Percentiles rank a stretch among this genome's conserved stretches.
Evolutionary conservation across 2,329 filamentous ascomycete species (phyloP).

Genomic region (Tothia fuscella): DNA sequence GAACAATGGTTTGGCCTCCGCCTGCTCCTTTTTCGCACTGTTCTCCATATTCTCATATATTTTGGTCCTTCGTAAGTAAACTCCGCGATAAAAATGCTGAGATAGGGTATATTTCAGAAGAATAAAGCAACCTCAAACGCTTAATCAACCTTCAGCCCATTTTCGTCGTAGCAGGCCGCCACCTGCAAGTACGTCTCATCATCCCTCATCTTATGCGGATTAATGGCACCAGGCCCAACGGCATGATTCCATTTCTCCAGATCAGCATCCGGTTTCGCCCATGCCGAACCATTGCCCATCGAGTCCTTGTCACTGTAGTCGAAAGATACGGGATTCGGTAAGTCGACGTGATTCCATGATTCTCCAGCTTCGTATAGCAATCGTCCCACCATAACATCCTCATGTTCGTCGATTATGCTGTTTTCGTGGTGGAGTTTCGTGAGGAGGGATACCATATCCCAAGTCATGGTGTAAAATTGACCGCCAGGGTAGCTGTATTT

Average conservation of each 20-base stretch:
- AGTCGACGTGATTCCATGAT: background rate
- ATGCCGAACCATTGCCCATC: background rate
- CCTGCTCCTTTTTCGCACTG: too few relatives aligned
- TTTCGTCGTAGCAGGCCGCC: constrained; percentile 5
- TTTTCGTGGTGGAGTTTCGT: constrained; percentile 16
- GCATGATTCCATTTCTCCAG: constrained; percentile 3
- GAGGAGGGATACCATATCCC: constrained; percentile 23
- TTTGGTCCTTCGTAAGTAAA: too few relatives aligned
- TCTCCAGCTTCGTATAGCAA: constrained; percentile 6
- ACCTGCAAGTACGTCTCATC: constrained; percentile 7
- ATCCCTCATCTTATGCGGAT: constrained; percentile 10
- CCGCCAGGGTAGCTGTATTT: constrained; percentile 20
- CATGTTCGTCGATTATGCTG: constrained; percentile 2
- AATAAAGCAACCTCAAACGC: too few relatives aligned
- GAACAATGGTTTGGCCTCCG: too few relatives aligned
- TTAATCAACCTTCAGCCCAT: too few relatives aligned
- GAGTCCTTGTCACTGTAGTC: constrained; percentile 3
- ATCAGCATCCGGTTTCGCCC: background rate
- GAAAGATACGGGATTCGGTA: constrained; percentile 7
- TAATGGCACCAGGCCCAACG: background rate
- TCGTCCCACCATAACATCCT: constrained; percentile 4
- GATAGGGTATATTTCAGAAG: too few relatives aligned
- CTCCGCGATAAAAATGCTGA: too few relatives aligned
- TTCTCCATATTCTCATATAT: too few relatives aligned
- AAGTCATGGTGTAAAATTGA: constrained; percentile 24